A percentile compares a stretch with the other conserved stretches of the same genome.
These are phyloP conservation scores for Nannochloris sp. DNA, from an alignment of 139 green algal species.

Conservation along the genomic window DNA sequence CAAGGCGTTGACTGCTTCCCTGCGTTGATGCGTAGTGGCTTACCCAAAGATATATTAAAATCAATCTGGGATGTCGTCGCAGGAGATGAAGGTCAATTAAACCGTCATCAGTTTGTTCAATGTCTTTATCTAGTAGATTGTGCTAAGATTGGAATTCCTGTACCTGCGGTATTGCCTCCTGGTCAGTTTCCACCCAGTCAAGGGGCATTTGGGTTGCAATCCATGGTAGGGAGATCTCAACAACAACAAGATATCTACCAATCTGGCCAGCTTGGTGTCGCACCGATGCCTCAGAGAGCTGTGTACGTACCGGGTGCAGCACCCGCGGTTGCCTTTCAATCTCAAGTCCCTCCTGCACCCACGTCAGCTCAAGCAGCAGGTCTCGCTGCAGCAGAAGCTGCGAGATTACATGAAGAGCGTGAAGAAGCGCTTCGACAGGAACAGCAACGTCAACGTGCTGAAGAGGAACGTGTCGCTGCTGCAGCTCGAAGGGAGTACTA, in stretches of 20 bases:
- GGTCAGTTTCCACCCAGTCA: constrained; percentile 50
- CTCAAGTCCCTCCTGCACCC: constrained; percentile 12
- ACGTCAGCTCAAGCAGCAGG: not conserved
- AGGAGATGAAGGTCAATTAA: constrained; percentile 49
- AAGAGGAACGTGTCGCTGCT: constrained; percentile 22
- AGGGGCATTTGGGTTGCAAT: not conserved
- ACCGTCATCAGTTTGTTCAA: constrained; percentile 55
- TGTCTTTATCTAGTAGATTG: constrained; percentile 75
- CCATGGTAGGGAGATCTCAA: constrained; percentile 7
- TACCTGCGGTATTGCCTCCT: constrained; percentile 35
- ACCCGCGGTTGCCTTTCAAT: constrained; percentile 10
- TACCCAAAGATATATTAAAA: constrained; percentile 64
- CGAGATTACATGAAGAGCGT: constrained; percentile 28
- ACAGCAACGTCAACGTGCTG: constrained; percentile 16
- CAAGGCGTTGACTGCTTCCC: constrained; percentile 74
- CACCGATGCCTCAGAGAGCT: constrained; percentile 3
- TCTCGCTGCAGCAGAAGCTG: constrained; percentile 32
- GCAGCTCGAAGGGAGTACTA: constrained; percentile 19
- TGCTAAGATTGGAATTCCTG: constrained; percentile 31
- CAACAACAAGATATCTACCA: constrained; percentile 17
- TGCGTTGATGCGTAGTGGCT: constrained; percentile 67
- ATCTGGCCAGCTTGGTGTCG: constrained; percentile 31
- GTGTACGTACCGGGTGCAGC: constrained; percentile 13
- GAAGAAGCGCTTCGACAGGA: constrained; percentile 22
- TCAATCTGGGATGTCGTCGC: constrained; percentile 63